These are phyloP conservation scores for Mucor mucedo DNA, from an alignment of 371 early-diverging fungal genomes.

Conservation along the genomic window DNA sequence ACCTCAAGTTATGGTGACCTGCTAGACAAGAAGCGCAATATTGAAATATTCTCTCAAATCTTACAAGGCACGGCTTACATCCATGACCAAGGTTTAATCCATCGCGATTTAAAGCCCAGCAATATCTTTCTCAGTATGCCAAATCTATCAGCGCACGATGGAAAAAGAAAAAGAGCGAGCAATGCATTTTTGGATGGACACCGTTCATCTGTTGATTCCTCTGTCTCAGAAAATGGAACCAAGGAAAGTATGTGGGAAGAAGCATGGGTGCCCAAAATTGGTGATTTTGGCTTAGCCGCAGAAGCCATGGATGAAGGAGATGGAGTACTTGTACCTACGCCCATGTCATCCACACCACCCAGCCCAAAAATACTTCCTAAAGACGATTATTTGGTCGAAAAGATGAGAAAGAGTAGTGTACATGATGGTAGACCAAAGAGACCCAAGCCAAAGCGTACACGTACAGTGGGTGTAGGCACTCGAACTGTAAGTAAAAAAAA, in stretches of 20 bases:
- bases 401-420: neutral
- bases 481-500: conserved; percentile 59
- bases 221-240: neutral
- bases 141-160: neutral
- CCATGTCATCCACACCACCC: conserved; percentile 18
- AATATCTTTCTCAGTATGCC: conserved; percentile 66
- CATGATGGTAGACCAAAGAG: conserved; percentile 5
- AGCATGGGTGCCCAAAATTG: conserved; percentile 67
- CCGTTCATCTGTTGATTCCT: neutral
- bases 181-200: conserved; percentile 2
- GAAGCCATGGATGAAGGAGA: conserved; percentile 36
- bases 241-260: conserved; percentile 9
- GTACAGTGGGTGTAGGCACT: conserved; percentile 74
- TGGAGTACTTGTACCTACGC: conserved; percentile 12
- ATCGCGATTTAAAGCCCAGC: conserved; percentile 84
- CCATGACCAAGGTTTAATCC: conserved; percentile 75
- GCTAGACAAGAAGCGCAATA: conserved; percentile 51
- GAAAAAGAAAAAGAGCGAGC: conserved; percentile 32
- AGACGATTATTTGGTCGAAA: neutral
- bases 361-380: conserved; percentile 8
- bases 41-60: conserved; percentile 58
- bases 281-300: conserved; percentile 88
- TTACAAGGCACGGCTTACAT: conserved; percentile 75
- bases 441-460: conserved; percentile 15
- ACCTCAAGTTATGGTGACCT: conserved; percentile 11